Conservation (phyloP, 108 stramenopile species). For the Nitzschia sp. region DNA sequence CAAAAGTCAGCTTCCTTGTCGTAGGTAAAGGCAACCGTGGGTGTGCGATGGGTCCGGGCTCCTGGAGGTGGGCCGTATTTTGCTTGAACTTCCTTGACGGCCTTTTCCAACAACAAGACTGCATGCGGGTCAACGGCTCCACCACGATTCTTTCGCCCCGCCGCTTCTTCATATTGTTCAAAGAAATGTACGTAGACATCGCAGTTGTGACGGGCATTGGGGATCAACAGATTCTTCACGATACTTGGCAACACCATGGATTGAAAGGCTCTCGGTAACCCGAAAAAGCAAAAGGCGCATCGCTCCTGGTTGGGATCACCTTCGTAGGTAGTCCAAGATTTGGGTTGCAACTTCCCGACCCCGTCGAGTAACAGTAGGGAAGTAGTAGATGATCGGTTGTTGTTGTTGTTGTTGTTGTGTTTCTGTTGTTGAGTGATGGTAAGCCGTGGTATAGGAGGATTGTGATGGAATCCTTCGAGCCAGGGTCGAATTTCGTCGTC, state of each 20-base stretch:
- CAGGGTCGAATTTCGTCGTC: slow-evolving; percentile 58
- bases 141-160: slow-evolving; percentile 27
- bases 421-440: no score
- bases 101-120: slow-evolving; percentile 30
- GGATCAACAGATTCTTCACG: slow-evolving; percentile 34
- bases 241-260: slow-evolving; percentile 49
- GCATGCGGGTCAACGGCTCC: slow-evolving; percentile 40
- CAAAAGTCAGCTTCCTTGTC: slow-evolving; percentile 24
- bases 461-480: slow-evolving; percentile 35
- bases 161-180: slow-evolving; percentile 26
- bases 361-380: no score
- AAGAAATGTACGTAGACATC: slow-evolving; percentile 46
- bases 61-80: background rate
- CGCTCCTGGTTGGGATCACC: no score
- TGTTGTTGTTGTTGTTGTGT: no score
- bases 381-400: no score
- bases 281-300: slow-evolving; percentile 44
- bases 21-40: slow-evolving; percentile 13
- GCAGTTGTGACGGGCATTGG: slow-evolving; percentile 44
- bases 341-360: no score
- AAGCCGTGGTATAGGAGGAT: background rate
- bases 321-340: no score
- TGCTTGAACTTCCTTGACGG: slow-evolving; percentile 17
- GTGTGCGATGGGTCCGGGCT: background rate
- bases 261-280: slow-evolving; percentile 45